Conservation (phyloP, 2,329 filamentous ascomycete species). For the Colletotrichum cereale region DNA sequence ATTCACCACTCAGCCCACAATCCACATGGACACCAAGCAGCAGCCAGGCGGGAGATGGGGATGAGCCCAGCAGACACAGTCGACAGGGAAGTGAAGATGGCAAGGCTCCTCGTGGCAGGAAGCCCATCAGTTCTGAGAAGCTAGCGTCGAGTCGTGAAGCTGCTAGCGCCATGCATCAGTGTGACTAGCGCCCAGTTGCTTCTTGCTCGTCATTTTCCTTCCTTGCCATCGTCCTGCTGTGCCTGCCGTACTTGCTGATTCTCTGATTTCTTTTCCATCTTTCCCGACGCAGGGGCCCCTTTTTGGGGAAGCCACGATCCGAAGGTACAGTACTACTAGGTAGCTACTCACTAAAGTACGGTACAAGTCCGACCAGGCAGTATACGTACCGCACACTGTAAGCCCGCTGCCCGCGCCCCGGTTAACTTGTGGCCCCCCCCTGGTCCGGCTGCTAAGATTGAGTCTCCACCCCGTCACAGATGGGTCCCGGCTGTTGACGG, state of each 20-base stretch:
- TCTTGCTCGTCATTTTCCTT: not conserved
- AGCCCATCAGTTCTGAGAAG: not conserved
- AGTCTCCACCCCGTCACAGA: not conserved
- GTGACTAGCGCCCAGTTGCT: not conserved
- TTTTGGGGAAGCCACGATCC: not conserved
- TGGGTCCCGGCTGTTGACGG: not conserved
- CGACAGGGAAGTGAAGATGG: not conserved
- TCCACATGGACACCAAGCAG: not conserved
- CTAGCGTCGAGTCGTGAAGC: not conserved
- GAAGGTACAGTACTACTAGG: not conserved
- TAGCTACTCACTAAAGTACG: too few species aligned
- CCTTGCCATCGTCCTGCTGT: not conserved
- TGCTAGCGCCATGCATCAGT: not conserved
- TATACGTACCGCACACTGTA: too few species aligned
- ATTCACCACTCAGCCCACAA: not conserved
- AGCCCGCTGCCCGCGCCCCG: not conserved
- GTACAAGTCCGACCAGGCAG: too few species aligned
- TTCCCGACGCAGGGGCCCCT: constrained; percentile 17
- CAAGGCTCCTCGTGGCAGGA: not conserved
- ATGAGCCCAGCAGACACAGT: not conserved
- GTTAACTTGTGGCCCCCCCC: not conserved
- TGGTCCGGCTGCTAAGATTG: constrained; percentile 23
- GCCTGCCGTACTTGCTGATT: not conserved
- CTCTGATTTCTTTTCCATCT: not conserved
- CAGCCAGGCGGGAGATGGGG: not conserved